A percentile compares a stretch with the other conserved stretches of the same genome.
These are phyloP conservation scores for Austroboletus novae-zelandiae DNA, from an alignment of 1,284 basidiomycete species.

Conservation along the genomic window DNA sequence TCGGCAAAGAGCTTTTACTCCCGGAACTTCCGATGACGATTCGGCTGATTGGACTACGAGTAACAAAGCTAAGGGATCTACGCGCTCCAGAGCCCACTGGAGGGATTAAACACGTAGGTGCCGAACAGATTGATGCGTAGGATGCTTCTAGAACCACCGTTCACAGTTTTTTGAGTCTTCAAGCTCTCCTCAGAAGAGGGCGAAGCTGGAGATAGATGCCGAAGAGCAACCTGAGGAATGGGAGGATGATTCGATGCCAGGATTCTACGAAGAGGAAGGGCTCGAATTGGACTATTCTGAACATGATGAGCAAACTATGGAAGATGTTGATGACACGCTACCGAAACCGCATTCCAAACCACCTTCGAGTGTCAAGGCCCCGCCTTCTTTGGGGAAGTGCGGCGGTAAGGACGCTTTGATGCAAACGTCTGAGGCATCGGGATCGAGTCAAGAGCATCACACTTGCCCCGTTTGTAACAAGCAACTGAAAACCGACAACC, in stretches of 20 bases:
- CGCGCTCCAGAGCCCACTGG: conserved; percentile 43
- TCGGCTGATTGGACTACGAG: conserved; percentile 77
- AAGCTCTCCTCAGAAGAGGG: conserved; percentile 40
- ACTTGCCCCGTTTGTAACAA: conserved; percentile 66
- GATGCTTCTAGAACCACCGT: not conserved
- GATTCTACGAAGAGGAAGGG: conserved; percentile 50
- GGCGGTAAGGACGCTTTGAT: not conserved
- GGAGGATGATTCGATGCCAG: conserved; percentile 50
- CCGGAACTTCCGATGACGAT: conserved; percentile 76
- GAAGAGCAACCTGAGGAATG: conserved; percentile 27
- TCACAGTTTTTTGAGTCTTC: conserved; percentile 59
- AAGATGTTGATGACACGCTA: conserved; percentile 14
- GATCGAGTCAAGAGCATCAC: conserved; percentile 14
- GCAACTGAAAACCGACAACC: conserved; percentile 58
- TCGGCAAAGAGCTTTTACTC: conserved; percentile 79
- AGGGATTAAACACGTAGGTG: conserved; percentile 63
- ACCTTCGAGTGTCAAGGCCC: not conserved
- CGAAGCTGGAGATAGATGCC: conserved; percentile 29
- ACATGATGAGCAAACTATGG: conserved; percentile 19
- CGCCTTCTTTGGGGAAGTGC: not conserved
- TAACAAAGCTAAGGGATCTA: conserved; percentile 84
- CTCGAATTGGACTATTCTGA: conserved; percentile 12
- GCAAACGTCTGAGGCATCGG: conserved; percentile 2
- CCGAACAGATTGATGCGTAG: not conserved
- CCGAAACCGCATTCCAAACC: conserved; percentile 16